phyloP scores from a whole-genome alignment of 208 protist species.

The Leishmania gerbilli region DNA sequence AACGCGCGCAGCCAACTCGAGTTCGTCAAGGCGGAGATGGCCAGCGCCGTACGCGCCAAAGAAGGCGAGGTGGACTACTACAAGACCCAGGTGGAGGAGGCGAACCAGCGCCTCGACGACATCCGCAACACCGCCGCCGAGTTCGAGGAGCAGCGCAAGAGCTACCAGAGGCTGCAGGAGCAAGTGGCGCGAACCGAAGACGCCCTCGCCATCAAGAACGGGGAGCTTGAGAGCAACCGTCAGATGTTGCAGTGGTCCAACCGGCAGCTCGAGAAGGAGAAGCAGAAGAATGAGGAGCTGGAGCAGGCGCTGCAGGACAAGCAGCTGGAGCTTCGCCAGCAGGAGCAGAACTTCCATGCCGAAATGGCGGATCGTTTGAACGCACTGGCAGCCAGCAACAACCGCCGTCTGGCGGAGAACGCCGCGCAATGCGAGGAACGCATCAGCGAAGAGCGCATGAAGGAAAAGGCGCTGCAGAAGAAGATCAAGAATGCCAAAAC shows the following conservation, averaged over 20 bases:
- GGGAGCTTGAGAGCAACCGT: conserved; percentile 81
- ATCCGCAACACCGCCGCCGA: conserved; percentile 65
- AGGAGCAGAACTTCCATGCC: conserved; percentile 68
- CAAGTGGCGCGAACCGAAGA: conserved; percentile 76
- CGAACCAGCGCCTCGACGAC: conserved; percentile 64
- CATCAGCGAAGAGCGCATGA: conserved; percentile 78
- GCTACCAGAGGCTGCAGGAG: conserved; percentile 83
- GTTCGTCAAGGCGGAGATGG: conserved; percentile 55
- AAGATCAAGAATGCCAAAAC: conserved; percentile 87
- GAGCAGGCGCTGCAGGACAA: conserved; percentile 69
- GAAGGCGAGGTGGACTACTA: conserved; percentile 80
- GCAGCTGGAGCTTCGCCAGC: conserved; percentile 79
- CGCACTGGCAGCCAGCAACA: conserved; percentile 76
- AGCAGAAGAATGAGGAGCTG: conserved; percentile 83
- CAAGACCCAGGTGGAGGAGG: conserved; percentile 55
- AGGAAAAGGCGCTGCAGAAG: conserved; percentile 83
- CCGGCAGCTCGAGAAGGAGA: conserved; percentile 81
- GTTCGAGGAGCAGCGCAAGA: conserved; percentile 79
- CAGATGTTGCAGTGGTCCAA: conserved; percentile 91
- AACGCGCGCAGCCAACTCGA: conserved; percentile 67
- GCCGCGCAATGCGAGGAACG: conserved; percentile 78
- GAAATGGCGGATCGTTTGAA: conserved; percentile 84
- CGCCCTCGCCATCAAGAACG: conserved; percentile 71
- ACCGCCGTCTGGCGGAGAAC: conserved; percentile 84
- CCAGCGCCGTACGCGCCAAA: conserved; percentile 65